phyloP scores from a whole-genome alignment of 148 eudicot species.

The Heliosperma pusillum region DNA sequence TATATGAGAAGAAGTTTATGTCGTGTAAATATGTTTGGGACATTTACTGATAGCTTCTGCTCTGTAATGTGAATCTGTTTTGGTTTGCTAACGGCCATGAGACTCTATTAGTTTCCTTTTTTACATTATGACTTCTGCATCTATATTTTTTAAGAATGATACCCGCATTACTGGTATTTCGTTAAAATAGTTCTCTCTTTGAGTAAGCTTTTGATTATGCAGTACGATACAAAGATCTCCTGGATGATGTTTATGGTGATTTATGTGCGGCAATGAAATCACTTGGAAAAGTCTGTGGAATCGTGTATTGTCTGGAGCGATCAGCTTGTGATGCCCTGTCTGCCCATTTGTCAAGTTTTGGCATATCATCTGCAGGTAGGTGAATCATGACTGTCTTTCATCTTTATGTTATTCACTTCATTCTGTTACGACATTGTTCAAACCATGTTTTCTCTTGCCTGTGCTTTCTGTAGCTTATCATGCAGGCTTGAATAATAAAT shows the following conservation, averaged over 20 bases:
- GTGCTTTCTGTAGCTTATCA: conserved; percentile 68
- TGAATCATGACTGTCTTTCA: background rate
- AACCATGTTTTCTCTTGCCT: conserved; percentile 10
- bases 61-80: background rate
- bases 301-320: conserved; percentile 94
- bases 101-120: background rate
- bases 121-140: conserved; percentile 7
- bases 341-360: conserved; percentile 55
- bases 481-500: conserved; percentile 84
- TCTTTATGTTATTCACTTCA: background rate
- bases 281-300: conserved; percentile 73
- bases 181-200: conserved; percentile 8
- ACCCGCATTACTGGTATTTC: background rate
- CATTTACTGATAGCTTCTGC: background rate
- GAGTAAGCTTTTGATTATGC: conserved; percentile 33
- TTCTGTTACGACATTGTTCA: background rate
- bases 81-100: background rate
- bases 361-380: conserved; percentile 86
- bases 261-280: conserved; percentile 63
- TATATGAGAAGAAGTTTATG: background rate
- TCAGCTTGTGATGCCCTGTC: conserved; percentile 82
- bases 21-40: background rate
- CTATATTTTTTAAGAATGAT: background rate
- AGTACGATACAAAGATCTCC: conserved; percentile 92
- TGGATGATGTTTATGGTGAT: conserved; percentile 74